phyloP scores from a whole-genome alignment of 768 basidiomycete genomes.

The Pleurotus eryngii region DNA sequence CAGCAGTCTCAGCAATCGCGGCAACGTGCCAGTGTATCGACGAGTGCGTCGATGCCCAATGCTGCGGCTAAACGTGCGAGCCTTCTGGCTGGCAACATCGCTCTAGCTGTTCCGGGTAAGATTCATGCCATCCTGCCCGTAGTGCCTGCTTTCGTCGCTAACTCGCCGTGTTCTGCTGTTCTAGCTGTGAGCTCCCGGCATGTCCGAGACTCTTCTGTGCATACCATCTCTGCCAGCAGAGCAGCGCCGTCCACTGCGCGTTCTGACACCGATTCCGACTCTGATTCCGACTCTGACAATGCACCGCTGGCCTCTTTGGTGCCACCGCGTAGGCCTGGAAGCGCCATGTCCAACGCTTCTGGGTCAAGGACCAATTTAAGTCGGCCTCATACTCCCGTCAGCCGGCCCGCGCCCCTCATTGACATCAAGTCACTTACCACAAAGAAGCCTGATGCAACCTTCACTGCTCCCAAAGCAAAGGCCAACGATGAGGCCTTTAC shows the following conservation, averaged over 20 bases:
- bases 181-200: slow-evolving; percentile 20
- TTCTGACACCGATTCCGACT: slow-evolving; percentile 28
- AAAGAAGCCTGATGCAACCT: slow-evolving; percentile 8
- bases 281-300: slow-evolving; percentile 48
- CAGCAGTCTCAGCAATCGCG: slow-evolving; percentile 19
- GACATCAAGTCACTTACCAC: slow-evolving; percentile 44
- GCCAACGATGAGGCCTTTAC: slow-evolving; percentile 8
- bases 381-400: slow-evolving; percentile 7
- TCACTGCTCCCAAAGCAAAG: slow-evolving; percentile 5
- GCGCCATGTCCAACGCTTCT: slow-evolving; percentile 45
- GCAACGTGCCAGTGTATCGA: slow-evolving; percentile 52
- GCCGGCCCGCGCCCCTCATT: slow-evolving; percentile 35
- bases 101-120: no score
- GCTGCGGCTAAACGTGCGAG: slow-evolving; percentile 52
- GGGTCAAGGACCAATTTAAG: slow-evolving; percentile 19
- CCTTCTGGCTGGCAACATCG: slow-evolving; percentile 28
- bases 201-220: slow-evolving; percentile 23
- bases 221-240: slow-evolving; percentile 18
- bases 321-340: slow-evolving; percentile 64
- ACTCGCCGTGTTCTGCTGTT: slow-evolving; percentile 4
- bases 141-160: background rate
- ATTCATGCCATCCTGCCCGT: slow-evolving; percentile 14
- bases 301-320: slow-evolving; percentile 64
- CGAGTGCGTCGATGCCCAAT: slow-evolving; percentile 53
- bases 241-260: slow-evolving; percentile 13